Conservation (phyloP, 2,329 filamentous ascomycete species). For the Paradendryphiella salina region DNA sequence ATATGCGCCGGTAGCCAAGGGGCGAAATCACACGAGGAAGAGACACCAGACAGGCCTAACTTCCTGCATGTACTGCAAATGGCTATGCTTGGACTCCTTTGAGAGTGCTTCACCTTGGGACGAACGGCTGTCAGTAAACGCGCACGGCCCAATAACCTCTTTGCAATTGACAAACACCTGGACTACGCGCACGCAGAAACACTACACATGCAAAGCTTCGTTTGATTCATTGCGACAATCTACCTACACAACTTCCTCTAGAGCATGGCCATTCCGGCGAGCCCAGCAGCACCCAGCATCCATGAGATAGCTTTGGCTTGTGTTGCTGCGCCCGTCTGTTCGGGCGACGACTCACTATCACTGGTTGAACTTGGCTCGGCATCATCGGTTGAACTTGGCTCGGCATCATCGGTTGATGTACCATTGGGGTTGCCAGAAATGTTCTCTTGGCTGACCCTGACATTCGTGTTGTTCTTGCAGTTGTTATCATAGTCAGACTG, state of each 20-base stretch:
- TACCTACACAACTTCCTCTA: conserved; percentile 11
- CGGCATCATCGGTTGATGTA: conserved; percentile 31
- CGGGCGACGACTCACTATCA: conserved; percentile 20
- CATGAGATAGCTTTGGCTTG: conserved; percentile 40
- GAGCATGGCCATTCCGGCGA: conserved; percentile 38
- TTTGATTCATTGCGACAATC: neutral
- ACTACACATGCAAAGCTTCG: neutral
- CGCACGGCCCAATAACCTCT: neutral
- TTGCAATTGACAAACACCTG: neutral
- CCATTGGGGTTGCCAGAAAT: conserved; percentile 55
- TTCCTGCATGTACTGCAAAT: too few species aligned
- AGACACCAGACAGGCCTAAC: too few species aligned
- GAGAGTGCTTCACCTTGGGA: too few species aligned
- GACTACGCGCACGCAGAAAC: neutral
- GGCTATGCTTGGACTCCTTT: neutral
- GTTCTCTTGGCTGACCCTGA: conserved; percentile 50
- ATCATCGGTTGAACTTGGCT: neutral
- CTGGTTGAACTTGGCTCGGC: conserved; percentile 24
- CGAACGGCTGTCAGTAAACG: neutral
- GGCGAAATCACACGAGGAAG: too few species aligned
- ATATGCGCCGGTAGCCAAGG: too few species aligned
- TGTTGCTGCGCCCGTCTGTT: conserved; percentile 30
- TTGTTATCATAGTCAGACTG: conserved; percentile 51
- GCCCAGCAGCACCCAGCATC: conserved; percentile 42
- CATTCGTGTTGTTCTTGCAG: conserved; percentile 63